phyloP scores from a whole-genome alignment of 1,139 yeast genomes.

The Torulaspora pretoriensis region DNA sequence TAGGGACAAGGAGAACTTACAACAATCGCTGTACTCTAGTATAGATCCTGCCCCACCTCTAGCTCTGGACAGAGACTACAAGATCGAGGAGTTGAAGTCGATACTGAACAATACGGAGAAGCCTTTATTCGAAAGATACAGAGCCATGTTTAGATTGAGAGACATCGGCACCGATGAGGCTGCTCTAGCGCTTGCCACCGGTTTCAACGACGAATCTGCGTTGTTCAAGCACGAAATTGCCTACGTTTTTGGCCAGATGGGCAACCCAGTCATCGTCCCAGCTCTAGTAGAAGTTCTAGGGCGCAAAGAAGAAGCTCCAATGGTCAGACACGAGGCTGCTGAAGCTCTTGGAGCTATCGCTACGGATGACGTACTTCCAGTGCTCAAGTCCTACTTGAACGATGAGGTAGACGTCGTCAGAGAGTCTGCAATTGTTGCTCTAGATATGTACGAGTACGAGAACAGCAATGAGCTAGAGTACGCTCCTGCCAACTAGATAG shows the following conservation, averaged over 20 bases:
- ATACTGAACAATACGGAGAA: constrained; percentile 71
- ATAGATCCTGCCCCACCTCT: constrained; percentile 99
- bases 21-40: constrained; percentile 72
- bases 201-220: constrained; percentile 86
- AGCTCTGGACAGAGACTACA: constrained; percentile 55
- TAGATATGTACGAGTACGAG: constrained; percentile 97
- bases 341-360: constrained; percentile 98
- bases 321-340: constrained; percentile 99
- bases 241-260: constrained; percentile 94
- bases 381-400: constrained; percentile 68
- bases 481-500: constrained; percentile 40
- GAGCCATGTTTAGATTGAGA: constrained; percentile 97
- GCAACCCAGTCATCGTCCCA: constrained; percentile 91
- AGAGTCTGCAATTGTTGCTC: constrained; percentile 93
- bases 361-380: constrained; percentile 91
- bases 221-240: constrained; percentile 97
- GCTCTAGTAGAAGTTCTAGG: constrained; percentile 75
- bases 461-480: constrained; percentile 81
- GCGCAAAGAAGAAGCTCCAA: constrained; percentile 79
- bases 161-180: constrained; percentile 94
- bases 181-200: constrained; percentile 83
- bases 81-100: constrained; percentile 59
- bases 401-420: constrained; percentile 89
- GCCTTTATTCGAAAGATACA: constrained; percentile 87
- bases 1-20: constrained; percentile 60